Base-by-base conservation (phyloP, 2,329 filamentous ascomycete genomes). In the Xylaria sp. region DNA sequence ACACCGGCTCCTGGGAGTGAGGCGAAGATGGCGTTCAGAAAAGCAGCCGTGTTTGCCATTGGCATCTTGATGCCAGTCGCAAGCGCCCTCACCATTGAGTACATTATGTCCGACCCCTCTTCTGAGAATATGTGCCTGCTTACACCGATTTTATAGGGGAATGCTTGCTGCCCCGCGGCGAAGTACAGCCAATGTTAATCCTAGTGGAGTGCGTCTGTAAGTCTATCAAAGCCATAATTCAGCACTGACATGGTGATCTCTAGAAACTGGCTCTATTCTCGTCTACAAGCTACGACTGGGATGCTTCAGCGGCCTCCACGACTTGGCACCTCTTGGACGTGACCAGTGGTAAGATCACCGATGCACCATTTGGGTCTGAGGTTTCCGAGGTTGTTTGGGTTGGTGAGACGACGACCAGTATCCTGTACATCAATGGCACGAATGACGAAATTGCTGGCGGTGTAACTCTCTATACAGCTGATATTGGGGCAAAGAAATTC, bases 91-190 rank as follows among this genome's bases (percentile, higher is more conserved):
- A 57, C 54, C 31, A 53, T 62, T 42, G 60, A 65, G 63, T 65
- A 62, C 7, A 57, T 14, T 25, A 5, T 35, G 17, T 15, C 49
- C 11, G 3, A 40, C 25, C 50, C 4, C 7, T 42, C 31, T 2
- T 47, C 42, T 14, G 43, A 40, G 15, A 28, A 38, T 42, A 19
- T 6, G 25, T 12, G 4, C 38, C 6, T 47, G 38, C 50, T 52
- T 21, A 62, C 33, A 45, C 19, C 55, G 33, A 52, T 14, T 23
- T 56, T 23, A 9, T 35, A 65, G 63, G 38, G 63, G 63, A 56
- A 63, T 65, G 63, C 58, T 65, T 19, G 63, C n/a, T 42, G 63
- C 63, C 15, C 63, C 63, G 28, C 59, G 63, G 14, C 59, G 63
- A 52, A 58, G 63, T 8, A 45, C 59, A 37, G 59, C 63, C 11